A percentile compares a stretch with the other conserved stretches of the same genome.
phyloP scores from a whole-genome alignment of 2,329 filamentous ascomycete genomes.

The Colletotrichum falcatum region DNA sequence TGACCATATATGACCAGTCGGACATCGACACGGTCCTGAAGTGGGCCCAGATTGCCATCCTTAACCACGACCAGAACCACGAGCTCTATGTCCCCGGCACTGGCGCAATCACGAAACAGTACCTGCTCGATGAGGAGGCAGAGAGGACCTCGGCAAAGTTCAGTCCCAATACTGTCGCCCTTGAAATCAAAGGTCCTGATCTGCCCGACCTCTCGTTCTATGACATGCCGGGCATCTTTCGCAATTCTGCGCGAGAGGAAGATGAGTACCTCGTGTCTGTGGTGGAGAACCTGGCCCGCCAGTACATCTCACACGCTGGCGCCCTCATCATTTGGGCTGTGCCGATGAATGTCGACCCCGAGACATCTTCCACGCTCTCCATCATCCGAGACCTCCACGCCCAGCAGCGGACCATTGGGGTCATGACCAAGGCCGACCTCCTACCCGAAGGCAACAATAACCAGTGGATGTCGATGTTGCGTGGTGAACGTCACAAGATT shows the following conservation, averaged over 20 bases:
- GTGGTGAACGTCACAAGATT: conserved; percentile 69
- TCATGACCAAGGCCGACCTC: conserved; percentile 88
- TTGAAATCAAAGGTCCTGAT: conserved; percentile 79
- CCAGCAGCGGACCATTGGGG: conserved; percentile 73
- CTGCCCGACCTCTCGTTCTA: conserved; percentile 85
- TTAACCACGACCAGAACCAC: conserved; percentile 72
- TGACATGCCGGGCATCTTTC: conserved; percentile 86
- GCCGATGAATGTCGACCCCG: conserved; percentile 82
- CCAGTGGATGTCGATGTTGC: conserved; percentile 74
- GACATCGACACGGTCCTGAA: conserved; percentile 76
- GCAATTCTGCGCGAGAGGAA: conserved; percentile 71
- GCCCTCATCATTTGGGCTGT: conserved; percentile 83
- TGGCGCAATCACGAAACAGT: conserved; percentile 54
- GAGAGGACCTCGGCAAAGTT: conserved; percentile 72
- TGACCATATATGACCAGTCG: conserved; percentile 68
- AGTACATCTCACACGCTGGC: conserved; percentile 76
- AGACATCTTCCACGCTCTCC: conserved; percentile 78
- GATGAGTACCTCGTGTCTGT: conserved; percentile 78
- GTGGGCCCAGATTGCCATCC: conserved; percentile 81
- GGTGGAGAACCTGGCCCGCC: conserved; percentile 75
- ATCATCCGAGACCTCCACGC: conserved; percentile 71
- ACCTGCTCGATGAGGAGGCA: conserved; percentile 51
- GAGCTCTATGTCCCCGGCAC: conserved; percentile 66
- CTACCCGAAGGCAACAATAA: conserved; percentile 64
- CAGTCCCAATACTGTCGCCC: conserved; percentile 82